Percentiles rank a stretch among this genome's conserved stretches.
phyloP scores from a whole-genome alignment of 2,329 filamentous ascomycete genomes.

The Claviceps maximensis region DNA sequence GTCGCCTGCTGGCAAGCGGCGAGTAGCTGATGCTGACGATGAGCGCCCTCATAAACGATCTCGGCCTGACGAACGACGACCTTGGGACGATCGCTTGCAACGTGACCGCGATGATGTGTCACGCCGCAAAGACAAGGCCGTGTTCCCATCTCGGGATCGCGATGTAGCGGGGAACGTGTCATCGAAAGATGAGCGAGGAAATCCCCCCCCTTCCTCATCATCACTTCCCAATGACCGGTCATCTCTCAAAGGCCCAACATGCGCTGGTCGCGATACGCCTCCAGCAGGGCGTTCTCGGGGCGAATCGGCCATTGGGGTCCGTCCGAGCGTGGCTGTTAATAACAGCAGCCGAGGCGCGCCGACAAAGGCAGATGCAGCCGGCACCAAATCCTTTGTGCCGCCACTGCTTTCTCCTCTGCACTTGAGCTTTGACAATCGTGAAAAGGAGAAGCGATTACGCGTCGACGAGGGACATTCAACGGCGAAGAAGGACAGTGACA shows the following conservation, averaged over 20 bases:
- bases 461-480: constrained; percentile 13
- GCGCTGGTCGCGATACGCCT: constrained; percentile 17
- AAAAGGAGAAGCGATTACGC: constrained; percentile 19
- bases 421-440: constrained; percentile 26
- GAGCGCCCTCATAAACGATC: constrained; percentile 34
- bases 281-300: constrained; percentile 25
- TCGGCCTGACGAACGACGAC: constrained; percentile 24
- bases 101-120: constrained; percentile 20
- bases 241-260: constrained; percentile 17
- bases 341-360: constrained; percentile 24
- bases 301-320: constrained; percentile 30
- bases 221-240: constrained; percentile 25
- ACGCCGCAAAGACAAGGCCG: constrained; percentile 17
- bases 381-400: constrained; percentile 30
- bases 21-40: constrained; percentile 30
- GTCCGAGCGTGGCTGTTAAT: constrained; percentile 19
- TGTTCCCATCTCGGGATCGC: neutral
- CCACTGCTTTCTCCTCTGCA: constrained; percentile 40
- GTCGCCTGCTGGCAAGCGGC: constrained; percentile 36
- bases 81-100: constrained; percentile 19
- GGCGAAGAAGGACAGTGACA: constrained; percentile 17
- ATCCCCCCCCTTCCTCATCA: constrained; percentile 9
- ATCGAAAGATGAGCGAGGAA: constrained; percentile 15
- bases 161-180: constrained; percentile 4
- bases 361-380: constrained; percentile 22